Base-by-base conservation (phyloP, 2,329 filamentous ascomycete genomes). In the Bipolaris victoriae region DNA sequence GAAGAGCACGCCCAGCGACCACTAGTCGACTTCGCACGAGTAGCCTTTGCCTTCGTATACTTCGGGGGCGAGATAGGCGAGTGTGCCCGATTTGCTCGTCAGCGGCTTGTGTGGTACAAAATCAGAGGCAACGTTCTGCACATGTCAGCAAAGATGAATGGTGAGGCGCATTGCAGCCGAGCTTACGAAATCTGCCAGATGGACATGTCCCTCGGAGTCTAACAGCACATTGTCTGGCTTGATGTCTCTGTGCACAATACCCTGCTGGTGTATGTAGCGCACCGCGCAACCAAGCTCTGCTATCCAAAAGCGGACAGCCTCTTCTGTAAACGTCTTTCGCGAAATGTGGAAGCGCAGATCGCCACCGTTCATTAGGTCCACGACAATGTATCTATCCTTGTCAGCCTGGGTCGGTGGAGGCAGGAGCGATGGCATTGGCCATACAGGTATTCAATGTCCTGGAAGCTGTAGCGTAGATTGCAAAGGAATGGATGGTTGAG, bases 381-480 rank as follows among this genome's bases (percentile, higher is more conserved):
- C 92, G 51, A 99, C 94, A 53, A 99, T 88, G 77, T 99, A 91
- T 72, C 87, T 90, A 74, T 18, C 50, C 7, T 10, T 9, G 61
- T 72, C 62, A 71, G 68, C 45, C 6, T 41, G 15, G 16, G 13
- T 29, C 15, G n/a, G 4, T 3, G 7, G 37, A 4, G 11, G 18
- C 15, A 6, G 26, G 20, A 7, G 13, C 11, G 9, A 15, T 10
- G 5, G 15, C 7, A 13, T 16, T n/a, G 24, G 22, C 77, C 90
- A 72, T 83, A 97, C 92, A 99, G 90, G 79, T 99, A 99, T 78
- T 99, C 95, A 69, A 98, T 92, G 78, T 99, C 95, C 79, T 99
- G 95, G 76, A 99, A 99, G 79, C 93, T 97, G 81, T 98, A 99
- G 71, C 95, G 90, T 82, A 99, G 82, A 78, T 99, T 99, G 82